phyloP scores from a whole-genome alignment of 495 filamentous ascomycete genomes.

The Hypoxylon fragiforme region DNA sequence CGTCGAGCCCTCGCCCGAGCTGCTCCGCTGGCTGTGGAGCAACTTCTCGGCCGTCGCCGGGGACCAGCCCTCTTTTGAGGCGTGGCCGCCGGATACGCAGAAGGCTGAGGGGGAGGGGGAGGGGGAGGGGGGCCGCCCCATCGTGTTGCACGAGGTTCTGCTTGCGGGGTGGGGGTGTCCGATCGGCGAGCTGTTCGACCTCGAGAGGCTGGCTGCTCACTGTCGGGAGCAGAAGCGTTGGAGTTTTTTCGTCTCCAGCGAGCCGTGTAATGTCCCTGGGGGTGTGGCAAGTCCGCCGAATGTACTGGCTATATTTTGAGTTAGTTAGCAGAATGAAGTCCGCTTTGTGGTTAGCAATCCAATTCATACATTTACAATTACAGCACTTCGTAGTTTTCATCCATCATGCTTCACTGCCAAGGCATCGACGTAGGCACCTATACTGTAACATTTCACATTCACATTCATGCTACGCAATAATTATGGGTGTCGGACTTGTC shows the following conservation, averaged over 20 bases:
- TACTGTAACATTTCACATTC: too few relatives aligned
- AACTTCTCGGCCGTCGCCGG: conserved; percentile 57
- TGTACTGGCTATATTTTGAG: conserved; percentile 46
- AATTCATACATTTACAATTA: neutral
- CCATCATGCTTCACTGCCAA: too few relatives aligned
- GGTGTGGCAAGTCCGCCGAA: conserved; percentile 56
- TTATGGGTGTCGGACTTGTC: too few relatives aligned
- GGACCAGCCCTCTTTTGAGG: conserved; percentile 57
- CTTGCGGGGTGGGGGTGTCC: conserved; percentile 54
- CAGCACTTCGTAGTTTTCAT: neutral
- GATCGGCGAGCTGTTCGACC: conserved; percentile 55
- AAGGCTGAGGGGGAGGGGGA: too few relatives aligned
- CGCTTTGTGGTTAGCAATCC: neutral
- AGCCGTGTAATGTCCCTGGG: conserved; percentile 52
- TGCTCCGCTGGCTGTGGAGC: conserved; percentile 48
- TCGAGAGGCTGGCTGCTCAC: conserved; percentile 46
- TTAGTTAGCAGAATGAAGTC: neutral
- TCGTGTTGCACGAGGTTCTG: conserved; percentile 48
- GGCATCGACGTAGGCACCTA: too few relatives aligned
- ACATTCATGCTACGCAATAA: too few relatives aligned
- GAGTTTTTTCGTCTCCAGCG: conserved; percentile 52
- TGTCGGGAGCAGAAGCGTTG: conserved; percentile 43
- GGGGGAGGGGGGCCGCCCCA: conserved; percentile 6
- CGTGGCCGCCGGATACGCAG: conserved; percentile 43
- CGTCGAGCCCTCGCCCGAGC: conserved; percentile 52